A percentile compares a stretch with the other conserved stretches of the same genome.
Conservation (phyloP, 805 yeast genomes). For the Cyberlindnera saturnus region DNA sequence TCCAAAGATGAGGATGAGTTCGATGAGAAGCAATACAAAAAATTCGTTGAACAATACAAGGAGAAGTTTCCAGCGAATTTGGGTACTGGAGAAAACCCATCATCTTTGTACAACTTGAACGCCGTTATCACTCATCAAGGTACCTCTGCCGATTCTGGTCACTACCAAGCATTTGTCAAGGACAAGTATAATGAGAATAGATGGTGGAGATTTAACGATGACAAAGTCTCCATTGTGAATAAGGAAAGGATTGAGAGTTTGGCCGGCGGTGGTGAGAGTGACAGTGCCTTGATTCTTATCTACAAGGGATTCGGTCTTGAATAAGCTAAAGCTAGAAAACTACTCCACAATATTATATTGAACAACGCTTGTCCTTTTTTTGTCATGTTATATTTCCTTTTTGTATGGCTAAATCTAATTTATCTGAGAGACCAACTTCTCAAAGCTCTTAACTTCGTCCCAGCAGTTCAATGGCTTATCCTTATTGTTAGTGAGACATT, state of each 20-base stretch:
- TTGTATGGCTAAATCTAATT: conserved; percentile 16
- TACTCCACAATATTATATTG: background rate
- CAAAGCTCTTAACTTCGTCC: conserved; percentile 71
- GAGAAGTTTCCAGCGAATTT: conserved; percentile 42
- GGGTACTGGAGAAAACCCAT: conserved; percentile 67
- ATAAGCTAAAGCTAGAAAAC: conserved; percentile 2
- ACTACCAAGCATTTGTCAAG: conserved; percentile 84
- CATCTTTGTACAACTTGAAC: conserved; percentile 76
- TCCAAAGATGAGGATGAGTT: conserved; percentile 44
- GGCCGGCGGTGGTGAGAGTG: conserved; percentile 98
- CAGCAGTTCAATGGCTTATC: conserved; percentile 74
- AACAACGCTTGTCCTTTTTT: background rate
- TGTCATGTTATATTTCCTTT: background rate
- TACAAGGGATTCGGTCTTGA: conserved; percentile 76
- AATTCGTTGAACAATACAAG: conserved; percentile 41
- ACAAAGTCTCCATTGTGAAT: conserved; percentile 71
- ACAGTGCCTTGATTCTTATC: conserved; percentile 82
- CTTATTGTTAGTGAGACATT: conserved; percentile 54
- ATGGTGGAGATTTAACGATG: conserved; percentile 97
- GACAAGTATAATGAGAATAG: conserved; percentile 67
- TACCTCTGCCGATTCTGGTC: conserved; percentile 94
- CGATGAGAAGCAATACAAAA: conserved; percentile 41
- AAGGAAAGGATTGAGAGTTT: conserved; percentile 77
- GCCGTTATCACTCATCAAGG: conserved; percentile 93
- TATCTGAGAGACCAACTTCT: conserved; percentile 46